phyloP scores from a whole-genome alignment of 768 basidiomycete genomes.

The Jaapia argillacea region DNA sequence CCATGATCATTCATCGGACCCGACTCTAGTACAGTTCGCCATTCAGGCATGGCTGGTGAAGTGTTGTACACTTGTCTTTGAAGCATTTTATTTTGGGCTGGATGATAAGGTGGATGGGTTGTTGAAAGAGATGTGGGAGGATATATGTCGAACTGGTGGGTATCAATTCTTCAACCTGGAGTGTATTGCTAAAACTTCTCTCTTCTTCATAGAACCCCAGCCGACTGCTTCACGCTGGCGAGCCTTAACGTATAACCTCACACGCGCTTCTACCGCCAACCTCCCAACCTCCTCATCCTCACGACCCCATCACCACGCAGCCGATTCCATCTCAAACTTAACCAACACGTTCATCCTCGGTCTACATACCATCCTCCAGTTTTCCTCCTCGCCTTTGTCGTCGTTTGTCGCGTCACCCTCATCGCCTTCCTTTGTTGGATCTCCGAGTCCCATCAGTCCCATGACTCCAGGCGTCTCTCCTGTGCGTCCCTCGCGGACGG shows the following conservation, averaged over 20 bases:
- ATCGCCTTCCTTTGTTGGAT: no score
- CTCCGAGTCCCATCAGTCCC: no score
- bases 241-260: slow-evolving; percentile 34
- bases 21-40: slow-evolving; percentile 67
- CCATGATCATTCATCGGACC: slow-evolving; percentile 65
- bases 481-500: no score
- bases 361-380: no score
- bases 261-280: slow-evolving; percentile 56
- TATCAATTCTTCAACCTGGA: slow-evolving; percentile 3
- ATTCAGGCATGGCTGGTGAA: slow-evolving; percentile 62
- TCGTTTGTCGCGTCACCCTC: no score
- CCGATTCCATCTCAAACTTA: no score
- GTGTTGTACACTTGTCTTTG: slow-evolving; percentile 57
- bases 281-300: no score
- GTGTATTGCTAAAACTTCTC: slow-evolving; percentile 7
- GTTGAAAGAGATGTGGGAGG: slow-evolving; percentile 48
- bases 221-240: slow-evolving; percentile 75
- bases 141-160: slow-evolving; percentile 45
- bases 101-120: slow-evolving; percentile 63
- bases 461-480: no score
- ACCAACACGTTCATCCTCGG: no score
- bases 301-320: no score
- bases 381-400: no score
- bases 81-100: slow-evolving; percentile 66
- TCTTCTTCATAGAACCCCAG: slow-evolving; percentile 41